Conservation (phyloP, 2,329 filamentous ascomycete species). For the Ascochyta rabiei region DNA sequence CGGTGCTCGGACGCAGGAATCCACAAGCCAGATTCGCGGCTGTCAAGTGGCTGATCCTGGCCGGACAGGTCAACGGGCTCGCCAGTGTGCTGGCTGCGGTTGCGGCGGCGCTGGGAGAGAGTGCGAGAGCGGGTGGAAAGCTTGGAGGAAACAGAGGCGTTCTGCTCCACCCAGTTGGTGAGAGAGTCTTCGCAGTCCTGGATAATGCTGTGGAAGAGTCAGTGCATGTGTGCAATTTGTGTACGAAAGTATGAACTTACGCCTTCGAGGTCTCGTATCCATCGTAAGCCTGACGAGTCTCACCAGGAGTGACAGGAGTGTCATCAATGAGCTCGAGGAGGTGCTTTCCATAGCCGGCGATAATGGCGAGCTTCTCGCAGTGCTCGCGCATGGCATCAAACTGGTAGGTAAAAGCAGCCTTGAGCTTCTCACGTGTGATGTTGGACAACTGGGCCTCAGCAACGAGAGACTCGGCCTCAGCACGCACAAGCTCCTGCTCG, state of each 20-base stretch:
- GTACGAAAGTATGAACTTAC: constrained; percentile 43
- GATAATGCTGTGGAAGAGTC: constrained; percentile 70
- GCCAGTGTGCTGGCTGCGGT: constrained; percentile 67
- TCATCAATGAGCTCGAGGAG: constrained; percentile 97
- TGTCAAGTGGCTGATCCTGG: constrained; percentile 79
- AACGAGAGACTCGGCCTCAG: constrained; percentile 97
- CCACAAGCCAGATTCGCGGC: constrained; percentile 78
- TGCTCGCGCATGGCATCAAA: constrained; percentile 97
- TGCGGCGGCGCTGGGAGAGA: constrained; percentile 76
- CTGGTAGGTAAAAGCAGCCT: constrained; percentile 97
- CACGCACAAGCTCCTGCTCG: constrained; percentile 97
- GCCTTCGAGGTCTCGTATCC: constrained; percentile 98
- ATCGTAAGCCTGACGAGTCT: constrained; percentile 94
- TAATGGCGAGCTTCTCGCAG: constrained; percentile 97
- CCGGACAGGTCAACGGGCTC: constrained; percentile 82
- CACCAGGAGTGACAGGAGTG: constrained; percentile 93
- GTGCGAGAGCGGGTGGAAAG: constrained; percentile 87
- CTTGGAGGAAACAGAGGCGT: constrained; percentile 85
- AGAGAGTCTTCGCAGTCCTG: constrained; percentile 98
- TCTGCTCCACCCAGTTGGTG: constrained; percentile 94
- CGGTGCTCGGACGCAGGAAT: constrained; percentile 74
- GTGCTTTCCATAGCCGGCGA: constrained; percentile 97
- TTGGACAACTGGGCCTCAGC: constrained; percentile 98
- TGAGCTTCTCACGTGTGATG: constrained; percentile 99
- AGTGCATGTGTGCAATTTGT: constrained; percentile 11